Conservation (phyloP, 768 basidiomycete species). For the Sutorius australiensis region DNA sequence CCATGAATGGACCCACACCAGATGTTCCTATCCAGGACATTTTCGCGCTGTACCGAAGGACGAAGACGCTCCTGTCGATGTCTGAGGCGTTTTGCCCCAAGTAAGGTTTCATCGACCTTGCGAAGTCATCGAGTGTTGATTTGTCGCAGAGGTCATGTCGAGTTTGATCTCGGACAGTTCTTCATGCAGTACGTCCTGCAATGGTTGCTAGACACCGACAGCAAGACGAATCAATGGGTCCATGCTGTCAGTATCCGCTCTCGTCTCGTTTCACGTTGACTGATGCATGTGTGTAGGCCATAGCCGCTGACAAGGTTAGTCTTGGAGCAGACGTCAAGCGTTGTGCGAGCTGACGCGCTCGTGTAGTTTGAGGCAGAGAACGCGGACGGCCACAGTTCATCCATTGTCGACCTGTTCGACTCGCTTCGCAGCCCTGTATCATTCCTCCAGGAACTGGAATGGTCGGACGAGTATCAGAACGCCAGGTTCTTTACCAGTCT, state of each 20-base stretch:
- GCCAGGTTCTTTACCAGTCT: constrained; percentile 87
- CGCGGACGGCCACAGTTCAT: constrained; percentile 85
- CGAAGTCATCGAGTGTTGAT: neutral
- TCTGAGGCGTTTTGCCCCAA: constrained; percentile 72
- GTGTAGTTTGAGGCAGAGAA: constrained; percentile 76
- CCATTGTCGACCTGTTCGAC: constrained; percentile 94
- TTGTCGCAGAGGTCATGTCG: constrained; percentile 45
- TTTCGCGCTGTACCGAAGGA: constrained; percentile 79
- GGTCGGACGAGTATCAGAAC: constrained; percentile 87
- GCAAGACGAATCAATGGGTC: constrained; percentile 92
- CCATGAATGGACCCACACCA: constrained; percentile 82
- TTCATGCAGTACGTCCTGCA: constrained; percentile 86
- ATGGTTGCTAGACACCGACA: constrained; percentile 87
- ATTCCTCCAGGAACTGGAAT: constrained; percentile 85
- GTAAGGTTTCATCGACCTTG: constrained; percentile 42
- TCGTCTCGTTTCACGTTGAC: neutral
- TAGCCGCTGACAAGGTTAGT: constrained; percentile 75
- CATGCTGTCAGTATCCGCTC: constrained; percentile 61
- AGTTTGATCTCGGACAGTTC: constrained; percentile 69
- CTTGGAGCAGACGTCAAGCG: neutral
- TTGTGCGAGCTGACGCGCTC: constrained; percentile 1
- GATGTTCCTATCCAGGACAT: constrained; percentile 88
- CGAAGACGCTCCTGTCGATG: constrained; percentile 75
- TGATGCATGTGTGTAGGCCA: constrained; percentile 49
- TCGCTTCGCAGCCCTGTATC: constrained; percentile 87